These are phyloP conservation scores for Orbilia oligospora DNA, from an alignment of 2,329 filamentous ascomycete genomes.

Conservation along the genomic window DNA sequence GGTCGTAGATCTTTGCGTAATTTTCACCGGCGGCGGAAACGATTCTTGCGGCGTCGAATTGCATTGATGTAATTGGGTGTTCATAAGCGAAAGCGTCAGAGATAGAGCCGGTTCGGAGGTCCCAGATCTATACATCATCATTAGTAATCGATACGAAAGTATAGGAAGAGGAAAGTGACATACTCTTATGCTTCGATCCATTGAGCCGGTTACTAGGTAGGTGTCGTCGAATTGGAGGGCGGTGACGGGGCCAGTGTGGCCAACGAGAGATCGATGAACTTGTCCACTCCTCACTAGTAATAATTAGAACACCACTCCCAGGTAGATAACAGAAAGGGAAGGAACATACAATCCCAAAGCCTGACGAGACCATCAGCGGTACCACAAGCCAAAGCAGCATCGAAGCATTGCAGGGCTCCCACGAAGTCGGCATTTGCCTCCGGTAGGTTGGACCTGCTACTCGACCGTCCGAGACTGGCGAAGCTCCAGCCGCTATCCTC, in stretches of 20 bases:
- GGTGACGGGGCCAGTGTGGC: slow-evolving; percentile 94
- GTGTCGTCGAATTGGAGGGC: slow-evolving; percentile 96
- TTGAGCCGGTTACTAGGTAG: slow-evolving; percentile 91
- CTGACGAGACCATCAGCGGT: slow-evolving; percentile 98
- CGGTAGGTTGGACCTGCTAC: slow-evolving; percentile 72
- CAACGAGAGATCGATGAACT: slow-evolving; percentile 95
- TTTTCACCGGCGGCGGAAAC: slow-evolving; percentile 90
- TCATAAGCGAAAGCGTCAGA: slow-evolving; percentile 97
- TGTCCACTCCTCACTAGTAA: slow-evolving; percentile 82
- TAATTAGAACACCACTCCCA: not conserved
- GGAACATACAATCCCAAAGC: slow-evolving; percentile 80
- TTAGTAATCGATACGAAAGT: slow-evolving; percentile 7
- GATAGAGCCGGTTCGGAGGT: slow-evolving; percentile 94
- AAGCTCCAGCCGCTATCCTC: slow-evolving; percentile 75
- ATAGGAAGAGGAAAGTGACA: slow-evolving; percentile 68
- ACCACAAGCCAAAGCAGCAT: slow-evolving; percentile 93
- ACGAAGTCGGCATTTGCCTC: slow-evolving; percentile 87
- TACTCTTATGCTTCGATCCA: slow-evolving; percentile 93
- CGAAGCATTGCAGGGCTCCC: slow-evolving; percentile 93
- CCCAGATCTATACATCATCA: slow-evolving; percentile 83
- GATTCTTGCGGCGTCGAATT: slow-evolving; percentile 93
- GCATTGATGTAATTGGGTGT: slow-evolving; percentile 91
- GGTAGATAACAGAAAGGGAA: not conserved
- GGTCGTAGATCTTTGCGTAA: slow-evolving; percentile 98
- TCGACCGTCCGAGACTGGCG: slow-evolving; percentile 70